Evolutionary conservation across 331 rosid species (phyloP), one percentile per base, ranked within the genome.

Genomic region (Dryas integrifolia): DNA sequence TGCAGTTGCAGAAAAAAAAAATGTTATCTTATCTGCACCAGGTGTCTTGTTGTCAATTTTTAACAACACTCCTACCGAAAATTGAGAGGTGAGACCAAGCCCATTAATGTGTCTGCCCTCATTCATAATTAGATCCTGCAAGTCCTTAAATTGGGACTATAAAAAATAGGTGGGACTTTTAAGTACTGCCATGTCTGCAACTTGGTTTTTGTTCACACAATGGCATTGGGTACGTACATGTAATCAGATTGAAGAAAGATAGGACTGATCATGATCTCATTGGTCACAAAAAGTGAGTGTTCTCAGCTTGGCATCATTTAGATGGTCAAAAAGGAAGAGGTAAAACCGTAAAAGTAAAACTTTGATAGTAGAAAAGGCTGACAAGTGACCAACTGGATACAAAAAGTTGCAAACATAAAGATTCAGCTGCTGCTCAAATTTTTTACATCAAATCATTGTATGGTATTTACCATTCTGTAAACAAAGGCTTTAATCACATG

Each of bases 351-450:
- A 11, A 39, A 11, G 38, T 9, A 67, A 58, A 13, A 48, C n/a
- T 0, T 47, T 18, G 13, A 44, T 6, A 1, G 12, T 26, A 47
- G 43, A 38, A 46, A 57, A 67, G 59, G 73, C 58, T 52, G 70
- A 13, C 70, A 66, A 66, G 18, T 47, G 15, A 21, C 57, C 2
- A 46, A 24, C 24, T 40, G 38, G 16, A 44, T 0, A 21, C 16
- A 64, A 11, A 66, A 66, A 48, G 71, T 48, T 67, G 47, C 58
- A 48, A 18, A 18, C 58, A 21, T 67, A 67, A 67, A 49, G 58
- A 14, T 67, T 14, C 46, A 13, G 57, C 57, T 24, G 71, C 13
- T 12, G 1, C 18, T 21, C 56, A 45, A 45, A 13, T 0, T 18
- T 65, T 9, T 46, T 16, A 12, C 24, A 18, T 45, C 15, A 5